Conservation (phyloP, 2,329 filamentous ascomycete species). For the Aspergillus pseudoglaucus region DNA sequence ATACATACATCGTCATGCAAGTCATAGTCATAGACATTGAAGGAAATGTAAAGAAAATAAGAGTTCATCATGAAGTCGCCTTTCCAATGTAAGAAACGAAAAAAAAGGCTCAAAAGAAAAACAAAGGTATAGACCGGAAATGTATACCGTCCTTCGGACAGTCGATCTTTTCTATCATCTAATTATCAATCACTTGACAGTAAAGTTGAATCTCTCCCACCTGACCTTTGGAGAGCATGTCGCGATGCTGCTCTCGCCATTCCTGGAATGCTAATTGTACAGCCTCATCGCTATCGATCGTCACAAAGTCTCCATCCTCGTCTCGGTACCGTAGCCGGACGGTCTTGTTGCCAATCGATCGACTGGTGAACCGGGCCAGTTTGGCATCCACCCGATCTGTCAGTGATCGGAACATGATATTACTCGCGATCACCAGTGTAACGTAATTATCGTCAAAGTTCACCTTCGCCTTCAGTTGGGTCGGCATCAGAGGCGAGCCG, state of each 20-base stretch:
- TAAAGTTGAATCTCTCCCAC: slow-evolving; percentile 88
- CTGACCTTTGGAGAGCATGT: slow-evolving; percentile 56
- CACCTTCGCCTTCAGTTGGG: slow-evolving; percentile 92
- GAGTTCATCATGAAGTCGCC: neutral
- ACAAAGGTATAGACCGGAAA: neutral
- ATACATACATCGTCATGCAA: slow-evolving; percentile 35
- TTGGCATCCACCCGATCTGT: slow-evolving; percentile 96
- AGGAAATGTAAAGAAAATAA: slow-evolving; percentile 4
- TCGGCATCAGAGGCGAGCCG: slow-evolving; percentile 46
- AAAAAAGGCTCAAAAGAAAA: slow-evolving; percentile 5
- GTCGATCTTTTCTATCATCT: slow-evolving; percentile 11
- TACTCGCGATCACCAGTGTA: slow-evolving; percentile 91
- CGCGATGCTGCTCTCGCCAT: slow-evolving; percentile 71
- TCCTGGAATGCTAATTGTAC: slow-evolving; percentile 93
- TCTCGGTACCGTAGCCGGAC: slow-evolving; percentile 87
- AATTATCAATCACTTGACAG: slow-evolving; percentile 54
- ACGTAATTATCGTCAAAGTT: slow-evolving; percentile 88
- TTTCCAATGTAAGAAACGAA: slow-evolving; percentile 8
- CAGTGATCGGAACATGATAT: slow-evolving; percentile 87
- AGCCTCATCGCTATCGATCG: slow-evolving; percentile 91
- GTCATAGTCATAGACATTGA: slow-evolving; percentile 26
- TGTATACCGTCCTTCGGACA: slow-evolving; percentile 9
- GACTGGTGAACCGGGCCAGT: slow-evolving; percentile 75
- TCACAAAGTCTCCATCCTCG: slow-evolving; percentile 86
- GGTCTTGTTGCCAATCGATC: slow-evolving; percentile 73